Conservation (phyloP, 768 basidiomycete genomes). For the Mycena pura region DNA sequence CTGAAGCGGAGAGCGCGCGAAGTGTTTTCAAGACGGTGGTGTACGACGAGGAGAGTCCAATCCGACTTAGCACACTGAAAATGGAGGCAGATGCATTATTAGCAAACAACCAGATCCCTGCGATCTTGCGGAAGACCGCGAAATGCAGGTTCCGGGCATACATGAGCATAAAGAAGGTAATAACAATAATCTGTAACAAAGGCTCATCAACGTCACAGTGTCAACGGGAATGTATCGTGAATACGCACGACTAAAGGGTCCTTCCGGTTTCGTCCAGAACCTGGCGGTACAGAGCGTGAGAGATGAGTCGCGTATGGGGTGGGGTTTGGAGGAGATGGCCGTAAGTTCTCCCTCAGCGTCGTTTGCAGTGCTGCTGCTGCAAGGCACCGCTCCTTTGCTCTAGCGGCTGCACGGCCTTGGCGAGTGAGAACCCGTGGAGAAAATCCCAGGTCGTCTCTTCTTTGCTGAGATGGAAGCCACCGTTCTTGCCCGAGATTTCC, state of each 20-base stretch:
- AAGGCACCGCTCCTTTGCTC: not conserved
- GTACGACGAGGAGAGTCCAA: constrained; percentile 29
- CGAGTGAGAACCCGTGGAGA: constrained; percentile 5
- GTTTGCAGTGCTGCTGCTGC: constrained; percentile 1
- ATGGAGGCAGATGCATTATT: constrained; percentile 24
- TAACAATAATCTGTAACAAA: constrained; percentile 5
- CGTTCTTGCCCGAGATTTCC: not conserved
- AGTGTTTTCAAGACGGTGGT: constrained; percentile 24
- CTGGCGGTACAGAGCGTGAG: not conserved
- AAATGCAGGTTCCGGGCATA: constrained; percentile 24
- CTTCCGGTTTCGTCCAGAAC: not conserved
- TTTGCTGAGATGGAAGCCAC: not conserved
- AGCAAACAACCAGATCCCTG: constrained; percentile 27
- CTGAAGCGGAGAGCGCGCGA: constrained; percentile 13
- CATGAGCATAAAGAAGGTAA: constrained; percentile 16
- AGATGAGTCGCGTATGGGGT: not conserved
- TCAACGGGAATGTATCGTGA: not conserved
- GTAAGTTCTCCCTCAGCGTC: not conserved
- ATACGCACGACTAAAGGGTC: not conserved
- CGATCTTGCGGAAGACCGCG: constrained; percentile 26
- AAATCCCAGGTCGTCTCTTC: constrained; percentile 1
- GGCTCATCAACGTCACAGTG: not conserved
- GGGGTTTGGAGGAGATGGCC: not conserved
- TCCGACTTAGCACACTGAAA: constrained; percentile 23
- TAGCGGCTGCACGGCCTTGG: not conserved